Evolutionary conservation across 2,329 filamentous ascomycete species (phyloP).

Genomic region (Exophiala aquamarina): DNA sequence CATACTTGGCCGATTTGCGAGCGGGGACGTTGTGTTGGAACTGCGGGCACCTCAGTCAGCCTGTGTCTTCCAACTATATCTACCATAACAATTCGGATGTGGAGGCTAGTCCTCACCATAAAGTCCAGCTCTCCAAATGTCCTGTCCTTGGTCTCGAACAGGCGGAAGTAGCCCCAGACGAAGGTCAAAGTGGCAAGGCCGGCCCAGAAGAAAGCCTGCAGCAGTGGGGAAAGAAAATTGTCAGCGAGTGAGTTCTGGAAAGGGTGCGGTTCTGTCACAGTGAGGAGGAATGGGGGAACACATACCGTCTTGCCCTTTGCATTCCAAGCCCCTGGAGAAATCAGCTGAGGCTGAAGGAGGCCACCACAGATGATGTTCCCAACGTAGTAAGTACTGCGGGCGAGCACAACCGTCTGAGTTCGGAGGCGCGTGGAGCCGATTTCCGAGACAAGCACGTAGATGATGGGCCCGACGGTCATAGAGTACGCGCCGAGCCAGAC

Average conservation of each 20-base stretch:
- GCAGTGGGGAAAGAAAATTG: too few species aligned
- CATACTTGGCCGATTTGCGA: slow-evolving; percentile 31
- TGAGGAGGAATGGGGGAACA: slow-evolving; percentile 27
- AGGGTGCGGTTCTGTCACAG: background rate
- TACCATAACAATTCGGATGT: background rate
- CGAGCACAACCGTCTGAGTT: slow-evolving; percentile 55
- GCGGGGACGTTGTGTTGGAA: slow-evolving; percentile 38
- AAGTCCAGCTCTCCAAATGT: slow-evolving; percentile 42
- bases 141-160: slow-evolving; percentile 40
- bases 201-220: slow-evolving; percentile 40
- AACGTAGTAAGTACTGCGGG: slow-evolving; percentile 52
- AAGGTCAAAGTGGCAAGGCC: slow-evolving; percentile 34
- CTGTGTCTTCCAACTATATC: background rate
- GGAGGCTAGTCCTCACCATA: slow-evolving; percentile 20
- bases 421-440: slow-evolving; percentile 55
- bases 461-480: slow-evolving; percentile 54
- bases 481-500: slow-evolving; percentile 48
- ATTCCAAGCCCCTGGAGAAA: slow-evolving; percentile 35
- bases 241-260: too few species aligned
- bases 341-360: slow-evolving; percentile 34
- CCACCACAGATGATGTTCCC: slow-evolving; percentile 31
- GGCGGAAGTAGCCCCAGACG: slow-evolving; percentile 43
- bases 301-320: slow-evolving; percentile 37
- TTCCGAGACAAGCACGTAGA: slow-evolving; percentile 56
- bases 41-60: background rate